Base-by-base conservation (phyloP, 2,329 filamentous ascomycete genomes). In the Magnaporthiopsis poae region DNA sequence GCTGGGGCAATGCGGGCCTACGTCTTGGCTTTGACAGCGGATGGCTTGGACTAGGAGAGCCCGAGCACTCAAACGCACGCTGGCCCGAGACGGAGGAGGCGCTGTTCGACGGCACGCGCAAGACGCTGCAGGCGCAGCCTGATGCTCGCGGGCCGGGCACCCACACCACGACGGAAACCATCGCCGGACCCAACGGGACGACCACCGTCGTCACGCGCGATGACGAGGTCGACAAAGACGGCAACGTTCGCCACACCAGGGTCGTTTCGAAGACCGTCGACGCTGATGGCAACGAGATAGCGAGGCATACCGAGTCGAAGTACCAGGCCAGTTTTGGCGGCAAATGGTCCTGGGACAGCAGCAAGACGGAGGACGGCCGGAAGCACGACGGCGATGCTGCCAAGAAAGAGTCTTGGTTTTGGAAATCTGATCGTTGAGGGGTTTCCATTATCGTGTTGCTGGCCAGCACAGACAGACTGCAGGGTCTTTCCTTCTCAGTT, bases 171-270 rank as follows among this genome's bases (percentile, higher is more conserved):
- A 46, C 67, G 27, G 64, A 46, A 35, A 63, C 29, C 12, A 33
- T 65, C 31, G 25, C 61, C 31, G 36, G 29, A 2, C 61, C 56
- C 8, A 61, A 65, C 12, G 66, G 66, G 39, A 66, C 56, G 56
- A 75, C 76, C 65, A 74, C 76, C 33, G 73, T 78, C 33, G 73
- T 74, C 66, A 76, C 74, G 1, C 78, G 74, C 33, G 75, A 80
- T 5, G 78, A 82, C 68, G 76, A 78, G 64, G 75, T 80, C 5
- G 80, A 83, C 70, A 69, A 72, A 9, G 76, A 76, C 64, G 81
- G 80, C 39, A 79, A 80, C 68, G 27, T 25, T 25, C 69, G 76
- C 15, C 80, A 81, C 67, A 76, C 74, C 65, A 80, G 77, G 69
- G 75, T 75, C 11, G 78, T 77, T 8, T 74, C 77, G 33, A 78